A percentile compares a stretch with the other conserved stretches of the same genome.
Evolutionary conservation across 2,329 filamentous ascomycete species (phyloP).

Genomic region (Ophiostoma sp.): DNA sequence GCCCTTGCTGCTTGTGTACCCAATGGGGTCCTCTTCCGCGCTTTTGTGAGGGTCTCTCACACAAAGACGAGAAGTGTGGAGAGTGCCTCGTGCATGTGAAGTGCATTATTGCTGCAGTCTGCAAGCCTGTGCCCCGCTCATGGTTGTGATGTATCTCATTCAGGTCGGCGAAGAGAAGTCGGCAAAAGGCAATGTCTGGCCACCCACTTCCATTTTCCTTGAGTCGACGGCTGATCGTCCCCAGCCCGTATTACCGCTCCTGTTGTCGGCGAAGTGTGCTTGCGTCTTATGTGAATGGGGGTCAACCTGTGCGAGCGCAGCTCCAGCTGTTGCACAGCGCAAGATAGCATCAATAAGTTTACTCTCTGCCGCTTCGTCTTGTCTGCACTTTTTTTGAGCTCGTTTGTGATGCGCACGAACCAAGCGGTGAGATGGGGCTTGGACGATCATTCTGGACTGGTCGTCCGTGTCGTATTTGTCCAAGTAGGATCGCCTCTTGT

Average conservation of each 20-base stretch:
- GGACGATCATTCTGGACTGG: not conserved
- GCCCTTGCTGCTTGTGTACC: not conserved
- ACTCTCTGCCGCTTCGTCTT: not conserved
- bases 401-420: no score
- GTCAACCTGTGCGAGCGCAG: no score
- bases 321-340: not conserved
- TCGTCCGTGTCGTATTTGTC: not conserved
- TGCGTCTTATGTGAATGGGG: no score
- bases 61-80: not conserved
- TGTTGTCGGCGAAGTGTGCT: not conserved
- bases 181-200: no score
- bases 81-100: not conserved
- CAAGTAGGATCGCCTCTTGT: not conserved
- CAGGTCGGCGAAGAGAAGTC: not conserved
- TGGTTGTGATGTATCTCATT: not conserved
- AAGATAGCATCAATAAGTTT: not conserved
- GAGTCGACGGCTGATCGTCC: no score
- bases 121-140: not conserved
- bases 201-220: no score
- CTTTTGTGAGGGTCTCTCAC: not conserved
- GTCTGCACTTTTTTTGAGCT: not conserved
- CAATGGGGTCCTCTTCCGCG: constrained; percentile 15
- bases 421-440: not conserved
- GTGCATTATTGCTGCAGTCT: not conserved
- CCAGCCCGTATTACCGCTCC: no score